phyloP scores from a whole-genome alignment of 2,329 filamentous ascomycete species.

The Cadophora sp. region DNA sequence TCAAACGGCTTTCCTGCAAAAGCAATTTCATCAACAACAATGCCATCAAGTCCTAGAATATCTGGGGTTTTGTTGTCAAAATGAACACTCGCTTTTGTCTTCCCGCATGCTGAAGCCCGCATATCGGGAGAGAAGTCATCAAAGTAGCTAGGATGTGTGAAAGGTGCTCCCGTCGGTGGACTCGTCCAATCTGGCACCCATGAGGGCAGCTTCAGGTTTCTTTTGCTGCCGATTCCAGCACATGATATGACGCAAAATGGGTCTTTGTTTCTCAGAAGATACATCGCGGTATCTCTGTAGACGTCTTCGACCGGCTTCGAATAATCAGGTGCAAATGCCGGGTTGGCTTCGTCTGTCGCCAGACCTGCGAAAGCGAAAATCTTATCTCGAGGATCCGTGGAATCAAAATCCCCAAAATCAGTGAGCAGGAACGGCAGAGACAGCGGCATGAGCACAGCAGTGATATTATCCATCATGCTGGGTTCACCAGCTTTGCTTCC shows the following conservation, averaged over 20 bases:
- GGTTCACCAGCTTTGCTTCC: not conserved
- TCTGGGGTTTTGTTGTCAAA: not conserved
- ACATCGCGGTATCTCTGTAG: not conserved
- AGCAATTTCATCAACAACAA: not conserved
- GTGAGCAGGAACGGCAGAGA: not conserved
- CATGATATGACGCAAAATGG: not conserved
- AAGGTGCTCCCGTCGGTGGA: not conserved
- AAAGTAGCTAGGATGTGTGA: not conserved
- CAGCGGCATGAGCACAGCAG: not conserved
- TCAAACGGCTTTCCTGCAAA: not conserved
- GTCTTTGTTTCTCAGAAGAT: not conserved
- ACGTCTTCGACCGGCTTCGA: not conserved
- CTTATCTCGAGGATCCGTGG: not conserved
- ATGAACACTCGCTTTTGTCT: not conserved
- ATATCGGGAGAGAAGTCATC: not conserved
- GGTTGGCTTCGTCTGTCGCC: not conserved
- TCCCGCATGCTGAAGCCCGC: not conserved
- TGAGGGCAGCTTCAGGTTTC: not conserved
- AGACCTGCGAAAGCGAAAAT: not conserved
- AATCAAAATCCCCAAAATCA: not conserved
- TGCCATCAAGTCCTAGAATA: not conserved
- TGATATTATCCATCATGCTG: not conserved
- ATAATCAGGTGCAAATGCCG: not conserved
- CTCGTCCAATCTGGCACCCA: slow-evolving; percentile 4
- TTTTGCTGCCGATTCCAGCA: not conserved